Base-by-base conservation (phyloP, 331 rosid species). In the Malus hybrid region DNA sequence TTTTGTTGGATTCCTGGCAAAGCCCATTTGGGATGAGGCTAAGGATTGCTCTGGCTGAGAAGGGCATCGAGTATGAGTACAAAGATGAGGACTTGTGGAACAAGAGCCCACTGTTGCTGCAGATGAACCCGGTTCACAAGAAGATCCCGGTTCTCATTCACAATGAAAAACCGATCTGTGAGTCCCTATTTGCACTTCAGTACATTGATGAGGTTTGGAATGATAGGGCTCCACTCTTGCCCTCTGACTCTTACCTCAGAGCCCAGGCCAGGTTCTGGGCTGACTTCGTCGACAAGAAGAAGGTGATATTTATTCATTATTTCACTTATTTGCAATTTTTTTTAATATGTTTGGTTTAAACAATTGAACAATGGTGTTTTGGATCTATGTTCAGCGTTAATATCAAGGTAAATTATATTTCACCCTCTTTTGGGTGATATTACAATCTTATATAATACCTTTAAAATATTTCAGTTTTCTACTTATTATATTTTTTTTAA, bases 221-320 rank as follows among this genome's bases (percentile, higher is more conserved):
- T 1, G 70, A 46, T 0, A 63, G 29, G 16, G 20, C 78, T 31
- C 71, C 78, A 9, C 55, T 79, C 65, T 42, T 73, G 31, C 82
- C 78, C 36, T 79, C 82, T 10, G 62, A 73, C 73, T 78, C 82
- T 57, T 46, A 56, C 11, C 64, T 72, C 6, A 57, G 19, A 67
- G 56, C 82, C 36, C 78, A 79, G 9, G 82, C 82, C 42, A 66
- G 74, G 63, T 79, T 79, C 56, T 79, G 70, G 78, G 82, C 69
- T 44, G 82, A 79, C 64, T 79, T 52, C 27, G 55, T 73, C 24
- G 74, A 79, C 62, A 73, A 66, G 29, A 24, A 24, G 24, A 79
- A 73, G 78, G 82, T 79, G 15, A 3, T 28, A 12, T 63, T 61
- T 61, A 0, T 19, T 28, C 0, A 5, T 59, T 10, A 16, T 16